Conservation (phyloP, 176 grass and related monocot species). For the Eleusine indica region DNA sequence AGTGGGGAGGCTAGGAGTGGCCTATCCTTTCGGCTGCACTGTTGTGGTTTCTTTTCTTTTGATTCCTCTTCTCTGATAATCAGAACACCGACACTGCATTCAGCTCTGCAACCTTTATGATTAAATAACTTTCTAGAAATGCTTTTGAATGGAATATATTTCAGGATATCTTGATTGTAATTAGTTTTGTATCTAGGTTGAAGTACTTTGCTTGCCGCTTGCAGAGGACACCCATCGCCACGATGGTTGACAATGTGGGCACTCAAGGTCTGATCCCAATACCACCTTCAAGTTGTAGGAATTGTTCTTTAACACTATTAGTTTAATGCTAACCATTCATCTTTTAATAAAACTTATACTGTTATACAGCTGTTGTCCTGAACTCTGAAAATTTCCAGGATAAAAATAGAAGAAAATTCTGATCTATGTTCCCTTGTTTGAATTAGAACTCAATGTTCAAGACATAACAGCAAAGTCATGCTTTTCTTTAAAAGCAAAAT, state of each 20-base stretch:
- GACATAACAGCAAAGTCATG: constrained; percentile 9
- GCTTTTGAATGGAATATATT: constrained; percentile 54
- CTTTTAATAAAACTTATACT: constrained; percentile 32
- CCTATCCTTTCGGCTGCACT: constrained; percentile 63
- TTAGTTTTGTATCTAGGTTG: constrained; percentile 46
- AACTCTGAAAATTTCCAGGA: constrained; percentile 6
- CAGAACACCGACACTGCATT: constrained; percentile 68
- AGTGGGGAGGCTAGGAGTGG: constrained; percentile 53
- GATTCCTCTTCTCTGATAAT: constrained; percentile 59
- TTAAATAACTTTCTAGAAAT: constrained; percentile 49
- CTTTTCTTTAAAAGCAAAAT: neutral
- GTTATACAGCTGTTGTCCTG: constrained; percentile 14
- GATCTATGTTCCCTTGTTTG: neutral
- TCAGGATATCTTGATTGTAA: constrained; percentile 51
- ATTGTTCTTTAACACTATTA: constrained; percentile 45
- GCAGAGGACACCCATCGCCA: constrained; percentile 50
- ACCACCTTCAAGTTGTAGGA: constrained; percentile 53
- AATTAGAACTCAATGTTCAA: constrained; percentile 16
- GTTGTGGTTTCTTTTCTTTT: constrained; percentile 43
- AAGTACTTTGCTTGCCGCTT: constrained; percentile 65
- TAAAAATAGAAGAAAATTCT: neutral
- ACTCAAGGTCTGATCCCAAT: constrained; percentile 79
- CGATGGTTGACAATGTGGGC: constrained; percentile 52
- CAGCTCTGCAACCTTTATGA: constrained; percentile 57
- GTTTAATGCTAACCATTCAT: constrained; percentile 41